These are phyloP conservation scores for Diplogelasinospora grovesii DNA, from an alignment of 495 filamentous ascomycete species.

Conservation along the genomic window DNA sequence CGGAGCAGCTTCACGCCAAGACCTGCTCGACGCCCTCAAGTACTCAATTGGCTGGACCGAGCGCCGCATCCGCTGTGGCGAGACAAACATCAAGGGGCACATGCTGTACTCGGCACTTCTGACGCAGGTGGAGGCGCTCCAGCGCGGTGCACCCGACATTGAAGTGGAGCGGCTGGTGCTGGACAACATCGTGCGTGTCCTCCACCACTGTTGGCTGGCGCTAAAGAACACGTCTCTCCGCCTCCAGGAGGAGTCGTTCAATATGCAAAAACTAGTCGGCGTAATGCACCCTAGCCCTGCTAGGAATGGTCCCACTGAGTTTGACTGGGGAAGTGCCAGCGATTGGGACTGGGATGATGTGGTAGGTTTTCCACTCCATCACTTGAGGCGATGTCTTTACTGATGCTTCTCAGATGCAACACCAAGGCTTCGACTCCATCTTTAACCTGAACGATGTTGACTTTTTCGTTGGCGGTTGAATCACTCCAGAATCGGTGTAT, in stretches of 20 bases:
- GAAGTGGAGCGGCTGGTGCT: conserved; percentile 25
- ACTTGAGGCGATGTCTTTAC: background rate
- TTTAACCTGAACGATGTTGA: conserved; percentile 21
- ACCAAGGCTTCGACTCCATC: conserved; percentile 21
- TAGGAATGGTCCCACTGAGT: conserved; percentile 2
- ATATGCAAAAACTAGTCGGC: no score
- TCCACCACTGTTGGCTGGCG: conserved; percentile 13
- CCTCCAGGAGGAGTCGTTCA: no score
- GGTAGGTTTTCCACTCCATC: conserved; percentile 21
- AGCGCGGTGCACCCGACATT: conserved; percentile 18
- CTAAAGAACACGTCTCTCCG: conserved; percentile 16
- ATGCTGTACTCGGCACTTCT: conserved; percentile 37
- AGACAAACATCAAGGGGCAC: conserved; percentile 52
- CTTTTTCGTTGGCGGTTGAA: conserved; percentile 19
- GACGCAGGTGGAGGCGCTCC: conserved; percentile 39
- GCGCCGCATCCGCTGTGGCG: conserved; percentile 41
- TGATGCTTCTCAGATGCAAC: conserved; percentile 5
- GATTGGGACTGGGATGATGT: conserved; percentile 13
- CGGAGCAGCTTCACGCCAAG: conserved; percentile 28
- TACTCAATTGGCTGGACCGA: conserved; percentile 40
- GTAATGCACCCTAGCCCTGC: no score
- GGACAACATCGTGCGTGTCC: conserved; percentile 15
- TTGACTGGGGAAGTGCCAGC: background rate
- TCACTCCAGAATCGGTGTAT: no score
- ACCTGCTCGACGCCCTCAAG: conserved; percentile 42